Percentiles rank a stretch among this genome's conserved stretches.
Conservation (phyloP, 2,329 filamentous ascomycete species). For the Trichoderma arundinaceum region DNA sequence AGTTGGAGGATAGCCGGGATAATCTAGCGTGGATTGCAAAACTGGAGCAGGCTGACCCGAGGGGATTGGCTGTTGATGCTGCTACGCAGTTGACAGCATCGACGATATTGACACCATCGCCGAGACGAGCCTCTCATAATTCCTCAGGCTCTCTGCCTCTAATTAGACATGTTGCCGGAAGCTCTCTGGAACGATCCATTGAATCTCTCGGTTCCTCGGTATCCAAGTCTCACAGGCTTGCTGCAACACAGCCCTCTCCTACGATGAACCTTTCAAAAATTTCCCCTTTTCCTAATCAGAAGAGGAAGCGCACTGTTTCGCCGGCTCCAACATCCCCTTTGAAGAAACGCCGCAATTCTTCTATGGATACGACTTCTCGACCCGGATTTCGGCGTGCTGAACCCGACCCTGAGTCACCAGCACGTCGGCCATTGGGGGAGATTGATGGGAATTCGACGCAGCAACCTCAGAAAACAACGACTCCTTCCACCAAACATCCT, state of each 20-base stretch:
- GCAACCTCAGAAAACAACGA: background rate
- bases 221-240: background rate
- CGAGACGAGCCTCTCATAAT: constrained; percentile 39
- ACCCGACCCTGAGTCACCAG: background rate
- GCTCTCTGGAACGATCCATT: constrained; percentile 8
- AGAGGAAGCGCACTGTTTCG: constrained; percentile 17
- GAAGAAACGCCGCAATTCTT: constrained; percentile 35
- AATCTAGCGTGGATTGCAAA: constrained; percentile 65
- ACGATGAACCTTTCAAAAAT: background rate
- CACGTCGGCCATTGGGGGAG: constrained; percentile 36
- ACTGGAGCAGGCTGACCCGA: constrained; percentile 61
- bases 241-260: constrained; percentile 2
- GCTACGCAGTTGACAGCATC: constrained; percentile 54
- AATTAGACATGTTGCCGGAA: constrained; percentile 1
- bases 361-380: background rate
- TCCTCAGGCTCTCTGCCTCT: constrained; percentile 33
- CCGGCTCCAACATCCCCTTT: constrained; percentile 15
- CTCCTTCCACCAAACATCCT: background rate
- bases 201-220: background rate
- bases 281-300: constrained; percentile 29
- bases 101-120: constrained; percentile 46
- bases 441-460: constrained; percentile 38
- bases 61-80: constrained; percentile 50
- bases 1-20: constrained; percentile 64
- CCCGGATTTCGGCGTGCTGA: background rate